These are phyloP conservation scores for Kodamaea neixiangensis DNA, from an alignment of 805 yeast genomes.

Conservation along the genomic window DNA sequence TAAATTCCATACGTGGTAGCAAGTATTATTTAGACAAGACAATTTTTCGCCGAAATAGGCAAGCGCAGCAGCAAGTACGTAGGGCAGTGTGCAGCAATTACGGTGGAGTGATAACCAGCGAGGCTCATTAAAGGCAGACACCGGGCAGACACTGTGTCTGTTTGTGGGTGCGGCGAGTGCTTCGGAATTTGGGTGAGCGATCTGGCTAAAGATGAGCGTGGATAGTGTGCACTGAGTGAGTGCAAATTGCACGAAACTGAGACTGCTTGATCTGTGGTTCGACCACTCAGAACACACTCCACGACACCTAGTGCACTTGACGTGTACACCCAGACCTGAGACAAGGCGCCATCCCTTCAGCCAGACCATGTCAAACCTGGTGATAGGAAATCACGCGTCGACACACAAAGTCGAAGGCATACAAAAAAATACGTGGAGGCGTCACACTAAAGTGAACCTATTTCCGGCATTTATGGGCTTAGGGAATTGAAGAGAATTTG, in stretches of 20 bases:
- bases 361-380: background rate
- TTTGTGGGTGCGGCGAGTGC: too few species aligned
- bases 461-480: background rate
- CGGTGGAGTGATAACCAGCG: background rate
- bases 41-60: background rate
- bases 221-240: too few species aligned
- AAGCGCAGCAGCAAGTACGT: background rate
- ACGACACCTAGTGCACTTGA: too few species aligned
- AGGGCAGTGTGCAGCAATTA: background rate
- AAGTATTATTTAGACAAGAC: background rate
- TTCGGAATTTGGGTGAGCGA: too few species aligned
- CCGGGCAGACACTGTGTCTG: too few species aligned
- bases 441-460: background rate
- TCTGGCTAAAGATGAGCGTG: too few species aligned
- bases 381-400: slow-evolving; percentile 4
- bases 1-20: background rate
- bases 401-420: slow-evolving; percentile 1
- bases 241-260: too few species aligned
- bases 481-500: background rate
- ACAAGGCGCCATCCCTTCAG: background rate
- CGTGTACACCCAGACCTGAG: too few species aligned
- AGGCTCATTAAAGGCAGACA: background rate
- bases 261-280: too few species aligned
- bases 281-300: too few species aligned
- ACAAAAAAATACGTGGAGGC: slow-evolving; percentile 2